Conservation (phyloP, 768 basidiomycete genomes). For the Auriscalpium orientale region DNA sequence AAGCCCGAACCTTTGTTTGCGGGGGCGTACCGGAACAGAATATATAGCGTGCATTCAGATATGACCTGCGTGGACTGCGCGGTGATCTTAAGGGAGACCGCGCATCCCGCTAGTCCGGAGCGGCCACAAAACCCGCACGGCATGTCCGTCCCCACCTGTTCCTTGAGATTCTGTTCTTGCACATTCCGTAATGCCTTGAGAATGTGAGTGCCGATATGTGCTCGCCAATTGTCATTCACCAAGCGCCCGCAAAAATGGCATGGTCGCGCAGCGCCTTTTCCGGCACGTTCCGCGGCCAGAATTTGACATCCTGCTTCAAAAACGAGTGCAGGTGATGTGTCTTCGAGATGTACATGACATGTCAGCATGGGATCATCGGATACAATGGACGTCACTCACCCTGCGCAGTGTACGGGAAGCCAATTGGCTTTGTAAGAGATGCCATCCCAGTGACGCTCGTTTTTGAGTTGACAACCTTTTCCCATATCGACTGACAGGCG, state of each 20-base stretch:
- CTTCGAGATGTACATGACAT: background rate
- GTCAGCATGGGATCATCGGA: background rate
- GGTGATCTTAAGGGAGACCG: background rate
- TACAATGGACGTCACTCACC: too few species aligned
- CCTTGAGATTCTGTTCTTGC: background rate
- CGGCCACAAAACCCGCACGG: background rate
- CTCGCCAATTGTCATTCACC: background rate
- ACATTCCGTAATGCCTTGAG: background rate
- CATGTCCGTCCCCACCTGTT: background rate
- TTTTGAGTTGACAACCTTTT: background rate
- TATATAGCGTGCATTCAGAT: background rate
- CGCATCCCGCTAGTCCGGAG: background rate
- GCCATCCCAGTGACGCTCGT: background rate
- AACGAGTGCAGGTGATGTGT: background rate
- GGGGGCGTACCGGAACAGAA: background rate
- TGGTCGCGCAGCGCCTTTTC: background rate
- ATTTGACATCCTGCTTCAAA: background rate
- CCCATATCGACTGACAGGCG: background rate
- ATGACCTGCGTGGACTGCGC: background rate
- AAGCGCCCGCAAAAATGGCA: background rate
- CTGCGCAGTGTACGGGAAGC: background rate
- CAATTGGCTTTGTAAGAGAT: background rate
- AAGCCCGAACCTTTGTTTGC: background rate
- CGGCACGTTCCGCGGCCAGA: background rate
- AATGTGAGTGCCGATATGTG: background rate